A percentile compares a stretch with the other conserved stretches of the same genome.
Conservation (phyloP, 106 monocot genomes). For the Dactylorhiza incarnata region DNA sequence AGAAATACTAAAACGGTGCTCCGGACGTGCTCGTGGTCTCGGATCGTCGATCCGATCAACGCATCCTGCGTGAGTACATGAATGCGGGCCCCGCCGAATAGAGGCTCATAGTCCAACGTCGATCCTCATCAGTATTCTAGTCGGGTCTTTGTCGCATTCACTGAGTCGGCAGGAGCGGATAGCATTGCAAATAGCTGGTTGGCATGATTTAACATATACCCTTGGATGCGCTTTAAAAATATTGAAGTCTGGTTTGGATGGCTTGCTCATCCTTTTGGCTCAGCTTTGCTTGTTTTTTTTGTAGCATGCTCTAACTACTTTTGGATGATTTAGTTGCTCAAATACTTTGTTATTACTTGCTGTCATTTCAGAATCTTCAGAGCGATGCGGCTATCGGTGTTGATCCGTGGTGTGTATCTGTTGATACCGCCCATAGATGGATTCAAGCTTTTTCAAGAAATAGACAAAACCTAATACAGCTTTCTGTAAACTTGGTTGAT, state of each 20-base stretch:
- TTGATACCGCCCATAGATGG: constrained; percentile 78
- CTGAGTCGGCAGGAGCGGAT: too few species aligned
- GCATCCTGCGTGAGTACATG: too few species aligned
- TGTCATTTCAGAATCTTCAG: constrained; percentile 59
- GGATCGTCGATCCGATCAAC: too few species aligned
- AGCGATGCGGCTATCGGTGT: constrained; percentile 65
- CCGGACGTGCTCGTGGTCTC: too few species aligned
- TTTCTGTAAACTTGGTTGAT: constrained; percentile 78
- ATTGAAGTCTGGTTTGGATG: background rate
- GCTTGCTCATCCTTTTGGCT: background rate
- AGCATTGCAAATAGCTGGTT: too few species aligned
- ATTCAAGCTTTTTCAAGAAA: constrained; percentile 63
- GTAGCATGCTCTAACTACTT: background rate
- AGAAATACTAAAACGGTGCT: too few species aligned
- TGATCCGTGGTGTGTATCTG: constrained; percentile 95
- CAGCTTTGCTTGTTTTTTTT: background rate
- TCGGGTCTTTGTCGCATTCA: too few species aligned
- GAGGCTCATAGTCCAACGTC: too few species aligned
- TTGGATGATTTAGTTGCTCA: background rate
- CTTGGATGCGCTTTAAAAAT: too few species aligned
- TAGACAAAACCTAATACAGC: constrained; percentile 64
- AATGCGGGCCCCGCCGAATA: too few species aligned
- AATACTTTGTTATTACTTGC: constrained; percentile 3
- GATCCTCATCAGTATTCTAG: too few species aligned
- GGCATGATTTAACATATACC: too few species aligned